Base-by-base conservation (phyloP, 1,284 basidiomycete genomes). In the Anthracocystis walkeri region DNA sequence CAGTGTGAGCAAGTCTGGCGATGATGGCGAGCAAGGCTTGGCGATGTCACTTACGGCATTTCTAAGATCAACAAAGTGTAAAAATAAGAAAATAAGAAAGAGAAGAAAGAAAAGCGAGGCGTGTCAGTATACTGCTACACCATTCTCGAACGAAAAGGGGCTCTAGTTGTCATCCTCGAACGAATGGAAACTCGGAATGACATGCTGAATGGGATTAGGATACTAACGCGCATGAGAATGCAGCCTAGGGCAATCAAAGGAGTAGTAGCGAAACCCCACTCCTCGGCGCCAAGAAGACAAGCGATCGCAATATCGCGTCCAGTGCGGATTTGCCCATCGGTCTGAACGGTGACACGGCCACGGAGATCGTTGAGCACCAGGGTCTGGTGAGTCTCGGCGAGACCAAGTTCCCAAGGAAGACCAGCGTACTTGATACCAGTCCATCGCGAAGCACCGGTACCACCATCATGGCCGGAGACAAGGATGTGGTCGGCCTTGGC, bases 101-200 rank as follows among this genome's bases (percentile, higher is more conserved):
- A 44, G 7, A 61, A 68, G 56, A 40, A 58, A 50, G 7, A 41
- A 89, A 91, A 31, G 18, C 45, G 41, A n/a, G n/a, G n/a, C n/a
- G n/a, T n/a, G 54, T 56, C 25, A 42, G 54, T 20, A 56, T 49
- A 1, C 29, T 33, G 27, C 18, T 16, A 31, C 27, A 21, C 11
- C 42, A 44, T 44, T 8, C n/a, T 44, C 8, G n/a, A 21, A 44
- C 42, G 42, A 7, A 20, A 11, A 8, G 7, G 21, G 20, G 7
- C 4, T 44, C 42, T 20, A 44, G 20, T 8, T 29, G 29, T 29
- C 45, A 29, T 46, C 12, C 23, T 46, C 23, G 27, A 49, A 3
- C 27, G 46, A 31, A 49, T 2, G 27, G 5, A 18, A 18, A 7
- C 29, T 29, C 29, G 29, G 31, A 7, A 38, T 53, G 51, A n/a